Conservation (phyloP, 2,329 filamentous ascomycete species). For the Hymenoscyphus infarciens region DNA sequence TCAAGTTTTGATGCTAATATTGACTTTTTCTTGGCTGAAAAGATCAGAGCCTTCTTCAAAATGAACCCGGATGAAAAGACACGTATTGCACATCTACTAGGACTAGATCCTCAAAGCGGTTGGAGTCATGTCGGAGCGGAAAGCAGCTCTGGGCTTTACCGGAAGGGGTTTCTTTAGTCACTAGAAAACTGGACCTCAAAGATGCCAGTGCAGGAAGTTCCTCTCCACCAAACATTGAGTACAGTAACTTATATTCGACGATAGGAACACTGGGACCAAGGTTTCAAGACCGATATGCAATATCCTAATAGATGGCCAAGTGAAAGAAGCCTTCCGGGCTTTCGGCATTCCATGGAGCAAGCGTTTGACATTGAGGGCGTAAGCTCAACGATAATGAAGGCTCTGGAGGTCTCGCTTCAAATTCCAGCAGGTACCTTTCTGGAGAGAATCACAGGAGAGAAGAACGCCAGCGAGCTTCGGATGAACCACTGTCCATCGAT, state of each 20-base stretch:
- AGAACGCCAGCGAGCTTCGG: constrained; percentile 31
- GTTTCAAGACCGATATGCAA: constrained; percentile 7
- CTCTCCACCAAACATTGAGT: not conserved
- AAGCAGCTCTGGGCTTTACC: constrained; percentile 1
- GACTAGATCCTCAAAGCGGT: constrained; percentile 10
- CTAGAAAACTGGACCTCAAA: not conserved
- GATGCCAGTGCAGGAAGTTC: not conserved
- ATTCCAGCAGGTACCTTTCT: constrained; percentile 10
- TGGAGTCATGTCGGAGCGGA: constrained; percentile 8
- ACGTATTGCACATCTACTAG: constrained; percentile 3
- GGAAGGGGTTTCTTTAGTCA: not conserved
- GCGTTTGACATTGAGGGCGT: constrained; percentile 38
- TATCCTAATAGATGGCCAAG: constrained; percentile 45
- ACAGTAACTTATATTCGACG: not conserved
- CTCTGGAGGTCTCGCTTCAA: constrained; percentile 10
- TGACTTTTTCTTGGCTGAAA: not conserved
- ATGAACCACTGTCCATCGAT: constrained; percentile 42
- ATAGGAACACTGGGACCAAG: constrained; percentile 19
- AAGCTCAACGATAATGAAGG: constrained; percentile 9
- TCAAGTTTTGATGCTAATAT: not conserved
- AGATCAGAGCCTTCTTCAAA: not conserved
- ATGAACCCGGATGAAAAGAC: not conserved
- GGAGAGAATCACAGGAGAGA: constrained; percentile 7
- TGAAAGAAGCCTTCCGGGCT: constrained; percentile 41
- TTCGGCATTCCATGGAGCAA: constrained; percentile 42